A percentile compares a stretch with the other conserved stretches of the same genome.
Evolutionary conservation across 768 basidiomycete genomes (phyloP).

Genomic region (Plicaturopsis crispa): DNA sequence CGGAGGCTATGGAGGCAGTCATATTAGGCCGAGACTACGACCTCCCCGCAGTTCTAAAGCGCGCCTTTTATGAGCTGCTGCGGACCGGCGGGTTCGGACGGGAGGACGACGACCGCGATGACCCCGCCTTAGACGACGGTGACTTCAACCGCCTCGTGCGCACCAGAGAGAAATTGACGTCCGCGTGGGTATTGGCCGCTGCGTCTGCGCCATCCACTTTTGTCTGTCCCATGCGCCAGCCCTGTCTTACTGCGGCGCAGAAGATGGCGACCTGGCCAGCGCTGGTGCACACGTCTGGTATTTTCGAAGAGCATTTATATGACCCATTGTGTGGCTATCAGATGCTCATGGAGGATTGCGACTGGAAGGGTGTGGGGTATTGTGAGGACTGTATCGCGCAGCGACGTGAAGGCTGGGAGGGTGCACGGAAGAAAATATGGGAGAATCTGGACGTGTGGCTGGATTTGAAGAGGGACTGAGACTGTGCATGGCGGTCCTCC

Average conservation of each 20-base stretch:
- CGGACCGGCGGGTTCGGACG: not conserved
- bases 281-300: slow-evolving; percentile 8
- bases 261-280: slow-evolving; percentile 4
- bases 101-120: not conserved
- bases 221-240: not conserved
- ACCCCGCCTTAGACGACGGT: not conserved
- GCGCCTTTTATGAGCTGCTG: slow-evolving; percentile 31
- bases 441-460: not conserved
- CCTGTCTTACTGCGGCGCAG: not conserved
- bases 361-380: not conserved
- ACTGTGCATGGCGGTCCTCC: too few species aligned
- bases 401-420: not conserved
- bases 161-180: not conserved
- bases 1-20: slow-evolving; percentile 20
- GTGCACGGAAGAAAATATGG: not conserved
- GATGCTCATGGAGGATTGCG: slow-evolving; percentile 9
- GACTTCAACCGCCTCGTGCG: not conserved
- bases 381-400: not conserved
- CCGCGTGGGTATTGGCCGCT: not conserved
- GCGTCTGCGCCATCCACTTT: not conserved
- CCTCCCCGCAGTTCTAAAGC: slow-evolving; percentile 21
- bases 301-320: slow-evolving; percentile 3
- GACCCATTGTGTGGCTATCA: not conserved
- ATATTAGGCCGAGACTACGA: slow-evolving; percentile 20
- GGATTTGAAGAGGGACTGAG: too few species aligned